These are phyloP conservation scores for Selenicereus undatus DNA, from an alignment of 148 eudicot genomes.

Conservation along the genomic window DNA sequence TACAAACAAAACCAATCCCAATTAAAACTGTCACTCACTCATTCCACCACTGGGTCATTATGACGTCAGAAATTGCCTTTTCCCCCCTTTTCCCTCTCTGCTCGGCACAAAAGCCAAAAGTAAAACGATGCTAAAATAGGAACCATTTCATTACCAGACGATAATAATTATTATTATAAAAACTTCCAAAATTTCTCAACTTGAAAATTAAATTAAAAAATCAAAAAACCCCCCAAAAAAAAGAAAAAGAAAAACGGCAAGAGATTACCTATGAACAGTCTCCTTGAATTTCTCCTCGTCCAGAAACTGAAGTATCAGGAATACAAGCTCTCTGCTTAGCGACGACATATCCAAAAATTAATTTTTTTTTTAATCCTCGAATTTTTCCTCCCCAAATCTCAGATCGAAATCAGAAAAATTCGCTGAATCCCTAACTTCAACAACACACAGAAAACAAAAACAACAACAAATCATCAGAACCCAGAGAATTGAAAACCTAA, in stretches of 20 bases:
- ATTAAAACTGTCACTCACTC: slow-evolving; percentile 8
- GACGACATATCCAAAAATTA: slow-evolving; percentile 55
- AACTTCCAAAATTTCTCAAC: slow-evolving; percentile 3
- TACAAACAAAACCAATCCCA: neutral
- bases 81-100: slow-evolving; percentile 3
- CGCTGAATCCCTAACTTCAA: slow-evolving; percentile 29
- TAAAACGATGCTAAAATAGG: slow-evolving; percentile 20
- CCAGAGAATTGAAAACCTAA: neutral
- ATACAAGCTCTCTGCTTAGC: slow-evolving; percentile 82
- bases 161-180: neutral
- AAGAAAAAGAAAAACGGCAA: slow-evolving; percentile 10
- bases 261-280: slow-evolving; percentile 65
- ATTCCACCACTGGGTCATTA: neutral
- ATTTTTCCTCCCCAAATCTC: slow-evolving; percentile 23
- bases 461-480: neutral
- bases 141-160: slow-evolving; percentile 13
- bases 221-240: no score
- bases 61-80: slow-evolving; percentile 27
- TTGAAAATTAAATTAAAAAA: neutral
- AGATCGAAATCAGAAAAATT: slow-evolving; percentile 26
- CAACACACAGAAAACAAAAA: neutral
- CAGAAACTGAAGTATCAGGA: slow-evolving; percentile 90
- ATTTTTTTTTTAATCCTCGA: no score
- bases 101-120: slow-evolving; percentile 30
- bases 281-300: slow-evolving; percentile 93